phyloP scores from a whole-genome alignment of 306 rosid genomes.

The Prunus davidiana region DNA sequence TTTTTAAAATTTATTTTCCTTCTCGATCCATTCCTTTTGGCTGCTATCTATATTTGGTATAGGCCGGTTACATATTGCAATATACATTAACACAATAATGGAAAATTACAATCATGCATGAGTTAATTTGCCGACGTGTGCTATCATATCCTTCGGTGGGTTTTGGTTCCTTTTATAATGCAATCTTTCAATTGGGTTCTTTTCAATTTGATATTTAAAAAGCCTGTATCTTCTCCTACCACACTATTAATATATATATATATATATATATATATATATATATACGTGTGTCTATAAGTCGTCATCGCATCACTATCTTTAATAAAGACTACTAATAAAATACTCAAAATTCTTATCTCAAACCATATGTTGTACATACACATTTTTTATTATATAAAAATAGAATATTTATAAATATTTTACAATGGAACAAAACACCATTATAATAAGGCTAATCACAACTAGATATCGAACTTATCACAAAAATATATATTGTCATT shows the following conservation, averaged over 20 bases:
- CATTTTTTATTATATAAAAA: too few species aligned
- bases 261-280: neutral
- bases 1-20: neutral
- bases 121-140: neutral
- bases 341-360: too few species aligned
- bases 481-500: too few species aligned
- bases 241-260: neutral
- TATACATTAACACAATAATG: neutral
- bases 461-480: too few species aligned
- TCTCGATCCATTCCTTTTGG: neutral
- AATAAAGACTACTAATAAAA: too few species aligned
- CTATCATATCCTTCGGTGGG: neutral
- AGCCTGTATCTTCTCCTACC: neutral
- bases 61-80: neutral
- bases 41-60: neutral
- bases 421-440: accelerated
- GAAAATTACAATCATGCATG: neutral
- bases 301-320: neutral
- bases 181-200: neutral
- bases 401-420: too few species aligned
- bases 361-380: too few species aligned
- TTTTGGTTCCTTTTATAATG: neutral
- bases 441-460: too few species aligned
- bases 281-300: neutral
- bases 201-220: neutral